Evolutionary conservation across 164 flowering plant genomes (phyloP).

Genomic region (Dillenia turbinata): DNA sequence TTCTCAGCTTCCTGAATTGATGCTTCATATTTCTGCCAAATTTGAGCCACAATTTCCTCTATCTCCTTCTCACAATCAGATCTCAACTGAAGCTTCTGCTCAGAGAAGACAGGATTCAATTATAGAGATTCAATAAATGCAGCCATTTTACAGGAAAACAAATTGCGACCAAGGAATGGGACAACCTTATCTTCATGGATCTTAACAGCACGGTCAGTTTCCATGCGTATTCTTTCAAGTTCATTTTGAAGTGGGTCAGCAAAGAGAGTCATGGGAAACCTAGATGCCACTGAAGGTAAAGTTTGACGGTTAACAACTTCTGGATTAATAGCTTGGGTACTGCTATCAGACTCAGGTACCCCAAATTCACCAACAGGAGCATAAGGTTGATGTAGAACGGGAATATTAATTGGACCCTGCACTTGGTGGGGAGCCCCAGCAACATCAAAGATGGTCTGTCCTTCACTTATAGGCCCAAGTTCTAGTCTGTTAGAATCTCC

Average conservation of each 20-base stretch:
- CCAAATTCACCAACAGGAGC: slow-evolving; percentile 8
- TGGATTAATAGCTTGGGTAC: slow-evolving; percentile 8
- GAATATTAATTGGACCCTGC: slow-evolving; percentile 3
- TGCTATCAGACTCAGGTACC: slow-evolving; percentile 9
- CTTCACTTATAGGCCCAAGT: slow-evolving; percentile 9
- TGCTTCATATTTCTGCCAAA: slow-evolving; percentile 45
- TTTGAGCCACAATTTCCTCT: slow-evolving; percentile 39
- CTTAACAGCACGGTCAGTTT: slow-evolving; percentile 33
- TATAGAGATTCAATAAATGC: background rate
- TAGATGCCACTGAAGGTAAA: slow-evolving; percentile 14
- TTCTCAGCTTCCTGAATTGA: slow-evolving; percentile 45
- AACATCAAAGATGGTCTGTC: slow-evolving; percentile 4
- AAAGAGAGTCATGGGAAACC: slow-evolving; percentile 9
- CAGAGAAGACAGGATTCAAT: slow-evolving; percentile 5
- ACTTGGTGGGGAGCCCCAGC: slow-evolving; percentile 6
- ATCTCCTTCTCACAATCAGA: slow-evolving; percentile 68
- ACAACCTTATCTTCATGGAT: slow-evolving; percentile 50
- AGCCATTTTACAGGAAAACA: background rate
- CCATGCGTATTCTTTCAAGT: slow-evolving; percentile 42
- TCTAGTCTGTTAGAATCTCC: background rate
- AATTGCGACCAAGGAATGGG: slow-evolving; percentile 13
- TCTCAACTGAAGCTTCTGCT: slow-evolving; percentile 50
- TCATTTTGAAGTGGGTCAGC: slow-evolving; percentile 64
- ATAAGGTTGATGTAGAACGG: slow-evolving; percentile 2
- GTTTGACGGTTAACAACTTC: slow-evolving; percentile 16